phyloP scores from a whole-genome alignment of 441 rosid species.

The Macaranga tanarius region DNA sequence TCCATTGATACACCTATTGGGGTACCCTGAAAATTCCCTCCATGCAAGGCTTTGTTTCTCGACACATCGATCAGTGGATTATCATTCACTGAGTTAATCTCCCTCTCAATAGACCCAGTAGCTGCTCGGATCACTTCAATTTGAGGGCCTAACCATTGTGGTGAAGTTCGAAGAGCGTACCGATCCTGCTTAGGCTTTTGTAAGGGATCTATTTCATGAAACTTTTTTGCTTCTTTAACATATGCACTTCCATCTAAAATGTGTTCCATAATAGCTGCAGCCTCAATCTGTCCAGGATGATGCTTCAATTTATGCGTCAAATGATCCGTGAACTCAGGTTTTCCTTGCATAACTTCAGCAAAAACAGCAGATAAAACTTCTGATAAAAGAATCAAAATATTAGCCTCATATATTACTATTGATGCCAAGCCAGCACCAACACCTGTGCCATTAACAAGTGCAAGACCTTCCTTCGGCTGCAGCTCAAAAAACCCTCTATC shows the following conservation, averaged over 20 bases:
- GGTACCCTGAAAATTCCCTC: constrained; percentile 73
- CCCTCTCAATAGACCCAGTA: constrained; percentile 48
- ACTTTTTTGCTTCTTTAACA: constrained; percentile 39
- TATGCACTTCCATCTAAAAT: constrained; percentile 46
- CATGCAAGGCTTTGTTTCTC: constrained; percentile 61
- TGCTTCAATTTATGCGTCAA: constrained; percentile 46
- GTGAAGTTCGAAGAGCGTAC: constrained; percentile 55
- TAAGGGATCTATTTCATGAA: constrained; percentile 47
- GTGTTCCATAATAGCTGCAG: constrained; percentile 45
- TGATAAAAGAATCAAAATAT: constrained; percentile 28
- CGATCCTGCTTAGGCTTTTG: constrained; percentile 57
- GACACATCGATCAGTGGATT: constrained; percentile 56
- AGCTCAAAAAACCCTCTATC: constrained; percentile 35
- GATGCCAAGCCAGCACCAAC: constrained; percentile 42
- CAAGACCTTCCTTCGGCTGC: constrained; percentile 42
- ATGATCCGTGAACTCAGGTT: constrained; percentile 45
- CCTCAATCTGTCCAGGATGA: constrained; percentile 45
- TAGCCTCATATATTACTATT: constrained; percentile 35
- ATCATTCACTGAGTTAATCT: constrained; percentile 54
- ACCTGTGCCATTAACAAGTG: constrained; percentile 39
- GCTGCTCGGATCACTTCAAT: constrained; percentile 49
- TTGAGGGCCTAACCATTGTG: constrained; percentile 58
- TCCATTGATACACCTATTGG: constrained; percentile 74
- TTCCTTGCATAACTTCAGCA: constrained; percentile 45
- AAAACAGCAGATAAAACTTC: constrained; percentile 40